Conservation (phyloP, 2,329 filamentous ascomycete genomes). For the Diplodia seriata region DNA sequence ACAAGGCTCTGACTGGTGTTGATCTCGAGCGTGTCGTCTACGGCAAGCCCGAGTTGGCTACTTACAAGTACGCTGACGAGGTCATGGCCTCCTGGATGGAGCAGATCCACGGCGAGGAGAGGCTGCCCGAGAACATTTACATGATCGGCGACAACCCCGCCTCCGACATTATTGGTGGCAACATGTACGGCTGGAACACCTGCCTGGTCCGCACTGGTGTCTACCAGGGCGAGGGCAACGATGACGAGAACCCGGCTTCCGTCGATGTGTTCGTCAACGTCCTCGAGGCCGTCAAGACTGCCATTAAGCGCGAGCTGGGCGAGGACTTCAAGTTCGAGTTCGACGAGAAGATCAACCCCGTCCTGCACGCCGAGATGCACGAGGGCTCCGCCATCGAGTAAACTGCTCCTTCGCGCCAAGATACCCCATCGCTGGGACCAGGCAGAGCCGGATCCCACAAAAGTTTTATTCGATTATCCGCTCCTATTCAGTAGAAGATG, state of each 20-base stretch:
- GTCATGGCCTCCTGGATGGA: slow-evolving; percentile 78
- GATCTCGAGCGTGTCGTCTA: slow-evolving; percentile 79
- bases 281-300: slow-evolving; percentile 72
- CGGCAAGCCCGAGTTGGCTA: slow-evolving; percentile 75
- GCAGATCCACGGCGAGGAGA: slow-evolving; percentile 74
- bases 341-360: slow-evolving; percentile 73
- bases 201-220: slow-evolving; percentile 79
- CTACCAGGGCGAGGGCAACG: slow-evolving; percentile 78
- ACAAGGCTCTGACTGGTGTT: slow-evolving; percentile 71
- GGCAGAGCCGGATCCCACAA: neutral
- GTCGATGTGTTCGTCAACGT: slow-evolving; percentile 79
- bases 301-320: slow-evolving; percentile 73
- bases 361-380: slow-evolving; percentile 57
- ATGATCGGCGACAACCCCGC: slow-evolving; percentile 80
- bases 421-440: slow-evolving; percentile 12
- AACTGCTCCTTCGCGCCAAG: slow-evolving; percentile 32
- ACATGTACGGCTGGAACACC: slow-evolving; percentile 84
- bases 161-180: slow-evolving; percentile 76
- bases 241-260: slow-evolving; percentile 76
- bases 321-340: slow-evolving; percentile 76
- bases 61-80: slow-evolving; percentile 81
- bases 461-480: slow-evolving; percentile 2
- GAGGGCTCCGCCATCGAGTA: slow-evolving; percentile 64
- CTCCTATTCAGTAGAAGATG: neutral
- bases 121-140: slow-evolving; percentile 72